These are phyloP conservation scores for Powellomyces hirtus DNA, from an alignment of 192 early-diverging fungal genomes.

Conservation along the genomic window DNA sequence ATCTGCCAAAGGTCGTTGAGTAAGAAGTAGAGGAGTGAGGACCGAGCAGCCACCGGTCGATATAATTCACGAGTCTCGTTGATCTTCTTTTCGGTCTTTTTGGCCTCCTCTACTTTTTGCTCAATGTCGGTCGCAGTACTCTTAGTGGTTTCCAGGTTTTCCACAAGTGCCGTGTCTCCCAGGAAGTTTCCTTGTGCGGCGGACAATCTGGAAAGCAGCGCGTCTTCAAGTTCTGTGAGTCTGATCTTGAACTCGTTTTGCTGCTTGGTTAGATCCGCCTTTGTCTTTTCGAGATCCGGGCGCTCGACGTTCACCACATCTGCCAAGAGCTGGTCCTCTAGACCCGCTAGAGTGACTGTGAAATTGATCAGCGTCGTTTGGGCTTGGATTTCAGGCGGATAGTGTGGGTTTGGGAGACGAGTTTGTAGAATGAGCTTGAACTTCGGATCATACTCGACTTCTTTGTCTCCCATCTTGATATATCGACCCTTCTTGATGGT, in stretches of 20 bases:
- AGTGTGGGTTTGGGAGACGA: slow-evolving; percentile 60
- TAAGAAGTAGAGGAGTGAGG: slow-evolving; percentile 62
- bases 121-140: slow-evolving; percentile 65
- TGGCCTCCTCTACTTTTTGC: slow-evolving; percentile 63
- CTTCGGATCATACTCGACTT: slow-evolving; percentile 63
- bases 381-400: slow-evolving; percentile 68
- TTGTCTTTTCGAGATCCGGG: slow-evolving; percentile 61
- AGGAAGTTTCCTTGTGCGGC: slow-evolving; percentile 66
- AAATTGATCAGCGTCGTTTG: slow-evolving; percentile 67
- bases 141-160: slow-evolving; percentile 65
- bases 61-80: slow-evolving; percentile 67
- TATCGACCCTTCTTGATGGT: slow-evolving; percentile 66
- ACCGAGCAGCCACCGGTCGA: slow-evolving; percentile 63
- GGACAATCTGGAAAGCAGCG: slow-evolving; percentile 56
- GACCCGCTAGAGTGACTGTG: slow-evolving; percentile 62
- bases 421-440: slow-evolving; percentile 69
- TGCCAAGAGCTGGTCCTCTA: slow-evolving; percentile 64
- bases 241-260: slow-evolving; percentile 70
- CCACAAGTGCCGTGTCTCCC: slow-evolving; percentile 64
- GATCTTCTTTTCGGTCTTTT: slow-evolving; percentile 66
- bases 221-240: slow-evolving; percentile 62
- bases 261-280: slow-evolving; percentile 65
- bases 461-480: slow-evolving; percentile 70
- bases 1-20: slow-evolving; percentile 68
- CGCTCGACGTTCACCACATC: slow-evolving; percentile 69